Conservation (phyloP, 108 stramenopile species). For the Discostella pseudostelligera region DNA sequence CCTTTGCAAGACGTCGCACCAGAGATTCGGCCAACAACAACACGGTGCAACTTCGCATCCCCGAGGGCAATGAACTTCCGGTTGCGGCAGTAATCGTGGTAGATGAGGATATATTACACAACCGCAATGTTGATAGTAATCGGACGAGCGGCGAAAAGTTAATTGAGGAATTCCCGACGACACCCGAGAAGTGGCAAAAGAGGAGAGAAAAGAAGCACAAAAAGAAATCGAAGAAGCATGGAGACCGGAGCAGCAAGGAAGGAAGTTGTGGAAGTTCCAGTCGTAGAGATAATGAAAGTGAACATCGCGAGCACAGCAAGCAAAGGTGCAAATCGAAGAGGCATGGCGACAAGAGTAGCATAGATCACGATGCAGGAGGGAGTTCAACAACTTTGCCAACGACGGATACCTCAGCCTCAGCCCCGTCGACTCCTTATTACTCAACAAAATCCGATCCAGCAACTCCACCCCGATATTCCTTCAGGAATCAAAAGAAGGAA, state of each 20-base stretch:
- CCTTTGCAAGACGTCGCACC: neutral
- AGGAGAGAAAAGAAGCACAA: conserved; percentile 29
- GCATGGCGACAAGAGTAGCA: no score
- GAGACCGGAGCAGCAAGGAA: conserved; percentile 17
- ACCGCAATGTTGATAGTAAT: no score
- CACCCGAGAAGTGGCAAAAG: conserved; percentile 15
- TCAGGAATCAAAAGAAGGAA: no score
- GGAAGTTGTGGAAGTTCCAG: neutral
- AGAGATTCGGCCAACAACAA: conserved; percentile 2
- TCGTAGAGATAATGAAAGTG: neutral
- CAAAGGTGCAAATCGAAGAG: neutral
- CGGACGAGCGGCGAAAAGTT: neutral
- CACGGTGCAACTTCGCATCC: conserved; percentile 15
- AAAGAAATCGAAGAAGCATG: conserved; percentile 27
- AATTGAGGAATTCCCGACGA: conserved; percentile 14
- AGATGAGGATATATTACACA: neutral
- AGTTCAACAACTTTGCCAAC: no score
- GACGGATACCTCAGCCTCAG: no score
- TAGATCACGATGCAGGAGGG: no score
- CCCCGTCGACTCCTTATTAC: no score
- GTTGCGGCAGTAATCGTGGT: conserved; percentile 7
- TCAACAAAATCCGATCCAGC: no score
- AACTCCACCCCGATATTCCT: no score
- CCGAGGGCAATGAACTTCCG: conserved; percentile 13
- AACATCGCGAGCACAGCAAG: neutral